Conservation (phyloP, 83 land plant species). For the Thuja plicata region DNA sequence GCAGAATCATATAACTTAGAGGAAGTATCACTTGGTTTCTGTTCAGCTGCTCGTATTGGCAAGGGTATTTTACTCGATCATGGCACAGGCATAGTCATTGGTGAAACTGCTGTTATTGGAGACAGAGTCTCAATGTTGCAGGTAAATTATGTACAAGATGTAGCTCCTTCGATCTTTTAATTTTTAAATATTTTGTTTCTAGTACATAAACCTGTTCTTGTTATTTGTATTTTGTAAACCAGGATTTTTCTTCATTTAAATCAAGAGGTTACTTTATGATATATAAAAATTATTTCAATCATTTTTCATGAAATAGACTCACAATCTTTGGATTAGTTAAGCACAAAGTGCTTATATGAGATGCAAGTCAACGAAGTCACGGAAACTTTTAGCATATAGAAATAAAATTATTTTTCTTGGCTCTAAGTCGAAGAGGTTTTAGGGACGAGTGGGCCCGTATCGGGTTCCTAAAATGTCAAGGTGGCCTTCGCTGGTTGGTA, state of each 20-base stretch:
- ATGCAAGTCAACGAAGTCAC: not conserved
- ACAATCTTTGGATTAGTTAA: not conserved
- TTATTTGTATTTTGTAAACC: not conserved
- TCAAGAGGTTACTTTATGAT: not conserved
- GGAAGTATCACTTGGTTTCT: not conserved
- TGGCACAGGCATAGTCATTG: conserved; percentile 90
- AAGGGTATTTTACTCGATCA: conserved; percentile 89
- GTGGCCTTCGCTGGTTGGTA: too few species aligned
- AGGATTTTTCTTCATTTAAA: not conserved
- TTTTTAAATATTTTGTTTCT: not conserved
- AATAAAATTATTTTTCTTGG: too few species aligned
- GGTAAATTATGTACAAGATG: conserved; percentile 29
- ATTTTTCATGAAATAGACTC: not conserved
- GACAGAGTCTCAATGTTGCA: conserved; percentile 90
- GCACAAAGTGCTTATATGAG: not conserved
- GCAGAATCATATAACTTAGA: conserved; percentile 1
- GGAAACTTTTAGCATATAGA: not conserved
- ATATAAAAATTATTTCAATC: not conserved
- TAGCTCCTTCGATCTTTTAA: not conserved
- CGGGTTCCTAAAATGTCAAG: too few species aligned
- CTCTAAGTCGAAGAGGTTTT: too few species aligned
- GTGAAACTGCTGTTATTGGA: conserved; percentile 91
- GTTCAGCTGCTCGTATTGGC: conserved; percentile 86
- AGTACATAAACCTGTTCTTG: not conserved
- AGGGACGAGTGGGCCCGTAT: too few species aligned